Evolutionary conservation across 805 yeast genomes (phyloP), one percentile per base, ranked within the genome.

Genomic region (Millerozyma miso): DNA sequence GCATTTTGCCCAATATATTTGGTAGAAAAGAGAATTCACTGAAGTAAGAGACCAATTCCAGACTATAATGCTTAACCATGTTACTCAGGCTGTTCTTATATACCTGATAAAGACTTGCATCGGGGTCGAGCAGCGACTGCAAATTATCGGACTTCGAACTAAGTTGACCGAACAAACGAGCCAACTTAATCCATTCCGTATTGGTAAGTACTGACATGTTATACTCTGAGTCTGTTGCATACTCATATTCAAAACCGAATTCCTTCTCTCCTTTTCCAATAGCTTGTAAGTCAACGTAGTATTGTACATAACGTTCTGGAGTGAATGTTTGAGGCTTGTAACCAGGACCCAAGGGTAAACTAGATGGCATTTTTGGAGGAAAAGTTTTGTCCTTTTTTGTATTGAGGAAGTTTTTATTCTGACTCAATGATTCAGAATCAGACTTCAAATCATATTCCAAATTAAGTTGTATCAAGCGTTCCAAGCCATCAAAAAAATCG

Each of bases 231-330:
- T 81, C 84, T 0, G 93, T 85, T 2, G 80, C 62, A 52, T 88
- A 88, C 53, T 87, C 91, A 15, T 82, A 63, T 51, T 81, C 76
- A 55, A 72, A 87, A 4, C 60, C 65, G 50, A 86, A 84, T 10
- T 68, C 59, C 50, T 72, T 65, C 17, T 64, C 51, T 3, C 69
- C 75, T 3, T 58, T 47, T 46, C 80, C 79, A 36, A 80, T 69
- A 8, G 61, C 48, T 19, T 68, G 45, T 46, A 88, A 68, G 58
- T 88, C 87, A n/a, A 81, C 74, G 58, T 68, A 88, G 58, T 83
- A 87, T 57, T 86, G 95, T 1, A 80, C 80, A 61, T 82, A 88
- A 46, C 79, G 67, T 33, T 76, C 73, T 0, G 96, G 96, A 0
- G 91, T 72, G 50, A 85, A 85, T 26, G 80, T 56, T 64, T 87